phyloP scores from a whole-genome alignment of 495 filamentous ascomycete genomes.

The Xanthoparmelia taractica region DNA sequence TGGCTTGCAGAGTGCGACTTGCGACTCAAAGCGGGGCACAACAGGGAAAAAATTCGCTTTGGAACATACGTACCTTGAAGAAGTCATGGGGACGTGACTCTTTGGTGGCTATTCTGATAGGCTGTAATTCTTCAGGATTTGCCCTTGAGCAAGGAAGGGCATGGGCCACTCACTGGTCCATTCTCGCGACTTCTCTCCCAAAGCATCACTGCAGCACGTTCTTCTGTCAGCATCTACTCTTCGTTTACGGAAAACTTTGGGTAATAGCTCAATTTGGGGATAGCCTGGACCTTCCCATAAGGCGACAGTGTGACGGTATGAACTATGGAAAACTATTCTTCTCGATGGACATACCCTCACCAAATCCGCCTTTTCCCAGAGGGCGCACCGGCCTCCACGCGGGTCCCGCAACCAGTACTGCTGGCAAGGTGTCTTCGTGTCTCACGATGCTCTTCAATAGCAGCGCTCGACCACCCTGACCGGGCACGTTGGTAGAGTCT shows the following conservation, averaged over 20 bases:
- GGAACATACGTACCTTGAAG: neutral
- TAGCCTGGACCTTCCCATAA: neutral
- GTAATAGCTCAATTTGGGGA: neutral
- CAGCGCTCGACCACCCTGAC: conserved; percentile 11
- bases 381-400: conserved; percentile 12
- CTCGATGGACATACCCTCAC: neutral
- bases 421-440: neutral
- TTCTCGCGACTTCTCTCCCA: conserved; percentile 16
- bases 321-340: conserved; percentile 4
- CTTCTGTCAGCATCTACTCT: neutral
- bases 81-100: conserved; percentile 3
- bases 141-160: neutral
- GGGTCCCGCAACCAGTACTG: neutral
- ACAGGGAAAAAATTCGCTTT: neutral
- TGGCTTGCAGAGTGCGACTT: neutral
- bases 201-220: conserved; percentile 9
- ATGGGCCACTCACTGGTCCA: conserved; percentile 10
- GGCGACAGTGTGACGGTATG: neutral
- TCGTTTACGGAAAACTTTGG: neutral
- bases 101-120: conserved; percentile 6
- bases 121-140: neutral
- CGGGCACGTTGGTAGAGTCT: conserved; percentile 10
- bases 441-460: conserved; percentile 10
- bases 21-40: neutral
- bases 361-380: conserved; percentile 16